Conservation (phyloP, 441 rosid species). For the Populus hybrid region DNA sequence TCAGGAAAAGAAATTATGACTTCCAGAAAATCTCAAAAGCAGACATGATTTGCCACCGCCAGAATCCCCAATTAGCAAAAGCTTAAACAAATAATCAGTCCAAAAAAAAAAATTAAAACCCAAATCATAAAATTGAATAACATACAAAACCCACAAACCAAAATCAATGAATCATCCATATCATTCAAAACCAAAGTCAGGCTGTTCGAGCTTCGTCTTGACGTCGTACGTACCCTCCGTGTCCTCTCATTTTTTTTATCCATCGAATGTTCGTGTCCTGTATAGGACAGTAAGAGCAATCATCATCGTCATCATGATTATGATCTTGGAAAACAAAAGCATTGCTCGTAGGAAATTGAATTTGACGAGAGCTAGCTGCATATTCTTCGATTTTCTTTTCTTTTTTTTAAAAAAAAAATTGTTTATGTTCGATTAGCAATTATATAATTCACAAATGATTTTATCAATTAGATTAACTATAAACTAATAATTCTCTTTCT, state of each 20-base stretch:
- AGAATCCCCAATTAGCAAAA: constrained; percentile 29
- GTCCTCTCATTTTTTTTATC: neutral
- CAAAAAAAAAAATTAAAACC: neutral
- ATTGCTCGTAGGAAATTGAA: neutral
- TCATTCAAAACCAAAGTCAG: neutral
- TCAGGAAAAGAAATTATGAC: neutral
- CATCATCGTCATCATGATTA: neutral
- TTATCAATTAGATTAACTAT: neutral
- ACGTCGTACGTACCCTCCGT: neutral
- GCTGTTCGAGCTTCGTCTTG: neutral
- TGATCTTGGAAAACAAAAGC: neutral
- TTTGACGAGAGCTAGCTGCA: neutral
- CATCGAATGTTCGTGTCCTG: neutral
- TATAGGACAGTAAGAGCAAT: neutral
- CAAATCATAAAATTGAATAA: neutral
- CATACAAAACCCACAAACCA: neutral
- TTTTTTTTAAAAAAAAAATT: too few species aligned
- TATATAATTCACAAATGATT: neutral
- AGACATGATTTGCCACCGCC: constrained; percentile 32
- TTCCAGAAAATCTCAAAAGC: constrained; percentile 24
- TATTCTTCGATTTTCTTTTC: neutral
- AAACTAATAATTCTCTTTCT: neutral
- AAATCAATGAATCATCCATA: neutral
- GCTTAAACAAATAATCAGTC: neutral
- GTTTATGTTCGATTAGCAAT: neutral